Base-by-base conservation (phyloP, 192 early-diverging fungal genomes). In the Phlyctochytrium arcticum region DNA sequence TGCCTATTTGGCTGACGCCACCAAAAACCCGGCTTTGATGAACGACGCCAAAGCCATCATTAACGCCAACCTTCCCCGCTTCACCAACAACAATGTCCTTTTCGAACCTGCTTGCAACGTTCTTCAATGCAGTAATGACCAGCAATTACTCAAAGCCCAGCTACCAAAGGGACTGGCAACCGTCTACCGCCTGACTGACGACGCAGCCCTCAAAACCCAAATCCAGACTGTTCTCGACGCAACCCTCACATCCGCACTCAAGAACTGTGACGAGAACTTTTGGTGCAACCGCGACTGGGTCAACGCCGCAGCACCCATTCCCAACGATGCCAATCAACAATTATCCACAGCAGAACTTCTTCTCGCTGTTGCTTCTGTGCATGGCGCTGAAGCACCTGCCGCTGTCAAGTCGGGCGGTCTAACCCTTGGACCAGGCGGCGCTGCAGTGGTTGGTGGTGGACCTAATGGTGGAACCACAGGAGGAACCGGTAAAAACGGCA, bases 1-100 rank as follows among this genome's bases (percentile, higher is more conserved):
- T 17, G 62, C 48, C 8, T 69, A 63, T 62, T 53, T 75, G 54
- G 69, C 60, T 58, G 54, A 75, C 54, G 67, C 68, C 0, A 61
- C 73, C 23, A 33, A 49, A 6, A 31, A 61, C 17, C 48, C 21
- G 7, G 4, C 48, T 21, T 70, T 58, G 37, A 23, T 65, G 23
- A 49, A 42, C 36, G 72, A 68, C 19, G 72, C 72, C 4, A 30
- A 31, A 10, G 29, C 23, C 24, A 7, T 74, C 23, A 27, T 65
- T 29, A 44, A 26, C 36, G 57, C 36, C 33, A 32, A 57, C 10
- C 19, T 69, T 10, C 17, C 50, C 24, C 24, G 46, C n/a, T 74
- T 60, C 33, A 34, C 60, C 6, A 19, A 53, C 6, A 66, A 64
- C 58, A 39, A 39, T 36, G 53, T 69, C 55, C 6, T 69, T 24